Base-by-base conservation (phyloP, 352 stramenopile genomes). In the Phytophthora foliorum region DNA sequence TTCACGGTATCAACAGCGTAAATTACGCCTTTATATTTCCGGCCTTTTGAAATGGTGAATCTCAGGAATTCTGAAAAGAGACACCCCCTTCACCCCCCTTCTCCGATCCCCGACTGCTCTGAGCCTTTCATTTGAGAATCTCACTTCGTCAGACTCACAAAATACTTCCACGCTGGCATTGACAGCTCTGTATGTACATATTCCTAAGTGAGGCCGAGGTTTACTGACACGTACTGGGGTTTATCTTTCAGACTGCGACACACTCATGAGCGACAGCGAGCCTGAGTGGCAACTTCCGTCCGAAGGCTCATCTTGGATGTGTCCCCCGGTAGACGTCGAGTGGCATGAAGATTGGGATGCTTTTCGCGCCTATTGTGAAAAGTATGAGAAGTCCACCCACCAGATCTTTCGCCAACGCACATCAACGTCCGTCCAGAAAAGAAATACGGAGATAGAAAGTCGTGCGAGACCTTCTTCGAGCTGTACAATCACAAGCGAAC, bases 221-320 rank as follows among this genome's bases (percentile, higher is more conserved):
- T 34, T 34, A 34, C 8, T 34, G 29, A 34, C 9, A 13, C 29
- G 8, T 13, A 13, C 29, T 34, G 29, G 0, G 8, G 1, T 34
- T 3, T 34, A 34, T 34, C 29, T 34, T 13, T 34, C 7, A 34
- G 29, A 2, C 9, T 34, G 29, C 7, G 1, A 13, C 29, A n/a
- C 16, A 24, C 13, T n/a, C 42, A 64, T 64, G 44, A 42, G 44
- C 19, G 45, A 64, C 22, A 64, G 45, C 10, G 57, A 64, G 57
- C 31, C 44, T 14, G 45, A 57, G 24, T 16, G 3, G 2, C 45
- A 64, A 56, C 31, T 56, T 4, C 44, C 32, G 11, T 13, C 22
- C 6, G 29, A 19, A 2, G 8, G 32, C 22, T 2, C 21, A 2
- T 57, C 38, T 1, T 44, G 57, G 22, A 7, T 36, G 4, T 51